A percentile compares a stretch with the other conserved stretches of the same genome.
These are phyloP conservation scores for Groenewaldozyma salmanticensis DNA, from an alignment of 805 yeast genomes.

Conservation along the genomic window DNA sequence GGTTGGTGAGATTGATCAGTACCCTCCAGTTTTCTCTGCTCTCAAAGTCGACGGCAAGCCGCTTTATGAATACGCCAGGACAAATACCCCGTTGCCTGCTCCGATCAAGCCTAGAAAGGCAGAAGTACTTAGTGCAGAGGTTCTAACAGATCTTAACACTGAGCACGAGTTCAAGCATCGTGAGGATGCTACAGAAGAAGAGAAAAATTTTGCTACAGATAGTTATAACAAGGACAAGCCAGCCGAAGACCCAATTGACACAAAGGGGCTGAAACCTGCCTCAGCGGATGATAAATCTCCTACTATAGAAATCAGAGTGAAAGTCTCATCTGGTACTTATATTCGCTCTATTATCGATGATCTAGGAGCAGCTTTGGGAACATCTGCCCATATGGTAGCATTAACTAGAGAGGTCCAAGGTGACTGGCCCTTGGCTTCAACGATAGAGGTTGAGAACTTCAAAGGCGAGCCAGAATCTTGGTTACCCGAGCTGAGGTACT, in stretches of 20 bases:
- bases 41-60: conserved; percentile 91
- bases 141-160: conserved; percentile 43
- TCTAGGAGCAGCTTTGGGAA: conserved; percentile 68
- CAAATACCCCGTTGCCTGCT: conserved; percentile 74
- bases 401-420: conserved; percentile 68
- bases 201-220: conserved; percentile 24
- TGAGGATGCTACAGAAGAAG: conserved; percentile 4
- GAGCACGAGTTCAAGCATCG: conserved; percentile 46
- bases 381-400: conserved; percentile 82
- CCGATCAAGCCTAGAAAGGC: conserved; percentile 74
- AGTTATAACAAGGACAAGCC: conserved; percentile 37
- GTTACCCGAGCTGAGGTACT: conserved; percentile 26
- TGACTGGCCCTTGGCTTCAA: conserved; percentile 67
- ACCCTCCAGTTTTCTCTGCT: conserved; percentile 94
- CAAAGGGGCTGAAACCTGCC: conserved; percentile 23
- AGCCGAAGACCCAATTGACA: conserved; percentile 31
- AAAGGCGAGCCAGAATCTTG: conserved; percentile 46
- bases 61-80: conserved; percentile 86
- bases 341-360: conserved; percentile 86
- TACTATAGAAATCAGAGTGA: conserved; percentile 58
- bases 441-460: conserved; percentile 42
- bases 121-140: conserved; percentile 42
- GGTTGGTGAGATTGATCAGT: conserved; percentile 72
- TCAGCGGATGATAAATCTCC: conserved; percentile 13
- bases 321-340: conserved; percentile 92